Conservation (phyloP, 495 filamentous ascomycete genomes). For the Glutinoglossum americanum region DNA sequence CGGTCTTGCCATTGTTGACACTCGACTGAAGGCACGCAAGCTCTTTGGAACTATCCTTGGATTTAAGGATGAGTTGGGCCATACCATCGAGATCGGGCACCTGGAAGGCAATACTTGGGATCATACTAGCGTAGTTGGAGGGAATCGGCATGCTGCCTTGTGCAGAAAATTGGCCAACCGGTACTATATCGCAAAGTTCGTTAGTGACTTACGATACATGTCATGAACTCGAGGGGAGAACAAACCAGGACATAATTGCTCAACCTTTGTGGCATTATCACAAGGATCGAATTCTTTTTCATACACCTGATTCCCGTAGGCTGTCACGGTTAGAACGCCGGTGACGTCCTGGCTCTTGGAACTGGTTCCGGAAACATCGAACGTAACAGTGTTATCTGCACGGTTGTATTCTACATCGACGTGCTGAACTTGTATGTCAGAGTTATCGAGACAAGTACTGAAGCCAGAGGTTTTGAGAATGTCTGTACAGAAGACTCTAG, state of each 20-base stretch:
- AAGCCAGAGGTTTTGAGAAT: constrained; percentile 65
- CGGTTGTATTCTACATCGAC: constrained; percentile 64
- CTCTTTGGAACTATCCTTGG: constrained; percentile 32
- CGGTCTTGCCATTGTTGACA: constrained; percentile 73
- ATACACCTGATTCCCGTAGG: constrained; percentile 74
- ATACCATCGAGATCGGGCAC: constrained; percentile 79
- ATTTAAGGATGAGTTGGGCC: constrained; percentile 55
- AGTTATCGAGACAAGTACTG: constrained; percentile 43
- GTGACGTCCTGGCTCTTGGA: constrained; percentile 56
- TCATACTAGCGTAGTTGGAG: constrained; percentile 40
- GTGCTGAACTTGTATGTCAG: constrained; percentile 47
- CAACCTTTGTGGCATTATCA: constrained; percentile 35
- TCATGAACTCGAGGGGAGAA: not conserved
- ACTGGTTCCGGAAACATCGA: constrained; percentile 70
- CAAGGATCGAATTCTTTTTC: constrained; percentile 69
- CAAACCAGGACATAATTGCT: constrained; percentile 65
- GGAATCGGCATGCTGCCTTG: constrained; percentile 49
- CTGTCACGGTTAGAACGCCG: constrained; percentile 54
- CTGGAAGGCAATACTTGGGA: constrained; percentile 78
- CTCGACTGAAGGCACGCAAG: constrained; percentile 69
- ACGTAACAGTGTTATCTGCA: constrained; percentile 44
- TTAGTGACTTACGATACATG: constrained; percentile 12
- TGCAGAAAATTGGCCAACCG: constrained; percentile 50
- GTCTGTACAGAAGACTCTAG: constrained; percentile 33
- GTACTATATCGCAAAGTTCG: constrained; percentile 28